Percentiles rank a stretch among this genome's conserved stretches.
Evolutionary conservation across 1,284 basidiomycete genomes (phyloP).

Genomic region (Pyrrhoderma lamaoense): DNA sequence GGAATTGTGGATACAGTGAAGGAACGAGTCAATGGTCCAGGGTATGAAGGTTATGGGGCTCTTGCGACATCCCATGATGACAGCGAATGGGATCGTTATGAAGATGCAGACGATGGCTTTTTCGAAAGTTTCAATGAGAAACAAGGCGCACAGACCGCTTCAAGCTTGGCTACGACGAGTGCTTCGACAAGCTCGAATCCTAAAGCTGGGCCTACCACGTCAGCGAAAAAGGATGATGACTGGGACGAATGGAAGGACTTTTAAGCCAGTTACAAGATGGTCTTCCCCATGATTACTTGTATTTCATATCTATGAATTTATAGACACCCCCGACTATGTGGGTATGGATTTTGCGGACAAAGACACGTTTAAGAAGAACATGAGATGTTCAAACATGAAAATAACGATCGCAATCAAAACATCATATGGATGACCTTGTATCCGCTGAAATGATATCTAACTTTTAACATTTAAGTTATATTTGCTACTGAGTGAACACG

Average conservation of each 20-base stretch:
- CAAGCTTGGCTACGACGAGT: not conserved
- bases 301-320: not conserved
- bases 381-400: too few relatives aligned
- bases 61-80: constrained; percentile 15
- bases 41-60: constrained; percentile 17
- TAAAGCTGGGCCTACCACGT: not conserved
- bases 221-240: constrained; percentile 16
- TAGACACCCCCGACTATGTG: too few relatives aligned
- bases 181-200: not conserved
- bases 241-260: constrained; percentile 18
- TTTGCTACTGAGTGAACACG: too few relatives aligned
- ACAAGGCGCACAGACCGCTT: not conserved
- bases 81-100: constrained; percentile 14
- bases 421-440: too few relatives aligned
- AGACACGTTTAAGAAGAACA: too few relatives aligned
- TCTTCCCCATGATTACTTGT: not conserved
- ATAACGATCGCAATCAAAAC: too few relatives aligned
- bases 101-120: constrained; percentile 17
- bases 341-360: too few relatives aligned
- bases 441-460: not conserved
- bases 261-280: not conserved
- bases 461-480: too few relatives aligned
- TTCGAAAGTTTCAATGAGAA: constrained; percentile 13
- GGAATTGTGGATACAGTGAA: constrained; percentile 26
- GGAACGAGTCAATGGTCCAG: constrained; percentile 6